Percentiles rank a stretch among this genome's conserved stretches.
Evolutionary conservation across 2,329 filamentous ascomycete genomes (phyloP).

Genomic region (Trichoderma gracile): DNA sequence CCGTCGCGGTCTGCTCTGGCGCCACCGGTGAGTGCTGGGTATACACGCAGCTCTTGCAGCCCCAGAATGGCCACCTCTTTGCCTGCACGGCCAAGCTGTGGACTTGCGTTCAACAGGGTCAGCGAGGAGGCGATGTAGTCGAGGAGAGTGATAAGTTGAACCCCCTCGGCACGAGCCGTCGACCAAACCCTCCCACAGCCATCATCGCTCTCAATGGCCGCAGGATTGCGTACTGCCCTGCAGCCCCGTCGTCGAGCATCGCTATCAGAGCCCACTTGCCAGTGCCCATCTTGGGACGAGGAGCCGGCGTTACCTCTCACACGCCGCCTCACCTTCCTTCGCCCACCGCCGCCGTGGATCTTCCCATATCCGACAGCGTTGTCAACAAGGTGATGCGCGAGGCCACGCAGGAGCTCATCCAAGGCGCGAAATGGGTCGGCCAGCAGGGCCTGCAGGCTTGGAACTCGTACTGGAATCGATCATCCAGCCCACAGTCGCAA

Average conservation of each 20-base stretch:
- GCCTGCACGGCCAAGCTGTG: conserved; percentile 85
- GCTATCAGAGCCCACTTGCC: conserved; percentile 67
- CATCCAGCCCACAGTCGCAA: conserved; percentile 41
- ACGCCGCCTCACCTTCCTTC: conserved; percentile 33
- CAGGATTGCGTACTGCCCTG: conserved; percentile 77
- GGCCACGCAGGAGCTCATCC: conserved; percentile 75
- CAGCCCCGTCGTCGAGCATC: conserved; percentile 68
- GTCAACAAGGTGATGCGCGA: conserved; percentile 77
- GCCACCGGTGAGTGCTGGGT: conserved; percentile 85
- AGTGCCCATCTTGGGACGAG: conserved; percentile 55
- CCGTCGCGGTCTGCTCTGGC: conserved; percentile 74
- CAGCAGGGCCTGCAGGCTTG: conserved; percentile 76
- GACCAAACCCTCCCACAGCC: conserved; percentile 57
- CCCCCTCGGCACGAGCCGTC: conserved; percentile 41
- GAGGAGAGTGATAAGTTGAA: conserved; percentile 49
- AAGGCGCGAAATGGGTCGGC: conserved; percentile 72
- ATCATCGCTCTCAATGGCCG: conserved; percentile 69
- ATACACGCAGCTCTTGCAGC: conserved; percentile 55
- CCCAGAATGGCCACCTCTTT: conserved; percentile 50
- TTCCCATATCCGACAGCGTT: conserved; percentile 69
- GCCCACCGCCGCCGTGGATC: conserved; percentile 67
- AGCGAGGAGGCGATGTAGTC: conserved; percentile 47
- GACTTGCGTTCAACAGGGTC: conserved; percentile 74
- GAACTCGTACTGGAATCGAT: conserved; percentile 77
- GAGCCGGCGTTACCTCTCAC: conserved; percentile 46